A percentile compares a stretch with the other conserved stretches of the same genome.
Evolutionary conservation across 495 filamentous ascomycete genomes (phyloP).

Genomic region (Melanomma pulvis-pyrius): DNA sequence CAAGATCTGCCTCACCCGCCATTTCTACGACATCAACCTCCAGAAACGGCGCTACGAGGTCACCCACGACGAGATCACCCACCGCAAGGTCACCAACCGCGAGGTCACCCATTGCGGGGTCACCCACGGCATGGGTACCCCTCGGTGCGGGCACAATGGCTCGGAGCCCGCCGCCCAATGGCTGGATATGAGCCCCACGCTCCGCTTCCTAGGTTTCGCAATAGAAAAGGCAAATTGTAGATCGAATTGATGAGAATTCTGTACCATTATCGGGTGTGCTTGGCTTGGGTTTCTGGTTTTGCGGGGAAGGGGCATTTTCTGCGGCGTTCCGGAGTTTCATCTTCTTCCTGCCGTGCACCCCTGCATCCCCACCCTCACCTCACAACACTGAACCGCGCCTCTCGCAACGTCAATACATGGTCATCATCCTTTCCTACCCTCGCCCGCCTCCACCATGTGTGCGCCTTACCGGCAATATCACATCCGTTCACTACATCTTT

Average conservation of each 20-base stretch:
- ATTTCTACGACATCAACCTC: neutral
- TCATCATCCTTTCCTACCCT: no score
- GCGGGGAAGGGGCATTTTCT: constrained; percentile 10
- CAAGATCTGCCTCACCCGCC: neutral
- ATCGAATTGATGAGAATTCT: neutral
- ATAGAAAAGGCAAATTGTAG: neutral
- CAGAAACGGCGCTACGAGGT: neutral
- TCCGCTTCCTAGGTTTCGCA: neutral
- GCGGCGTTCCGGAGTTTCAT: constrained; percentile 22
- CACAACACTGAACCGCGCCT: neutral
- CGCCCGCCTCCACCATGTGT: no score
- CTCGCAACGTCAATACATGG: no score
- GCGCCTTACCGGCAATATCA: neutral
- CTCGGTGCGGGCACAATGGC: constrained; percentile 36
- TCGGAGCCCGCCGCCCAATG: constrained; percentile 31
- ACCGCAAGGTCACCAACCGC: neutral
- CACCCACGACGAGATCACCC: neutral
- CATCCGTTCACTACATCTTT: neutral
- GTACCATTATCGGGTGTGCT: neutral
- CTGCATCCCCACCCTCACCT: neutral
- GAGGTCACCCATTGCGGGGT: constrained; percentile 16
- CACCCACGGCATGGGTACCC: constrained; percentile 30
- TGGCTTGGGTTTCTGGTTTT: constrained; percentile 1
- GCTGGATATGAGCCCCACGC: constrained; percentile 30
- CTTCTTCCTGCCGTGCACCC: constrained; percentile 1